Conservation (phyloP, 192 early-diverging fungal genomes). For the Mortierella antarctica region DNA sequence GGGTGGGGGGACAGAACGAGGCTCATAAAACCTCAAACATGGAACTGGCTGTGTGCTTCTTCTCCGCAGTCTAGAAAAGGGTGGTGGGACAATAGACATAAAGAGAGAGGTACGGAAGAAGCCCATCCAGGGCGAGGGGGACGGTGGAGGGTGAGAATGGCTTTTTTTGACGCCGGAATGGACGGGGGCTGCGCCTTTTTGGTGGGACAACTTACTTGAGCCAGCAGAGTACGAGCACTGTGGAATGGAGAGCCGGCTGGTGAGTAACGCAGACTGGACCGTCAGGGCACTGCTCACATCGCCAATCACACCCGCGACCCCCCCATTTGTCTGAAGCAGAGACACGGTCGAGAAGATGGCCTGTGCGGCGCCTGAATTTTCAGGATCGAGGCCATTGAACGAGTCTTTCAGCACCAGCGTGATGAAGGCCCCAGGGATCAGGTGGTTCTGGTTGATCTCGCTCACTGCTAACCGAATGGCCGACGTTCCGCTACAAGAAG, state of each 20-base stretch:
- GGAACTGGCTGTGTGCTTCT: too few species aligned
- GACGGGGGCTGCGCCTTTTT: too few species aligned
- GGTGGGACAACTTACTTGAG: constrained; percentile 50
- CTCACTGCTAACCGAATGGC: constrained; percentile 62
- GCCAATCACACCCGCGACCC: constrained; percentile 66
- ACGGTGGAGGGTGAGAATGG: too few species aligned
- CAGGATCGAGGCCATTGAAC: constrained; percentile 53
- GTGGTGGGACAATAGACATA: too few species aligned
- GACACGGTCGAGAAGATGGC: constrained; percentile 63
- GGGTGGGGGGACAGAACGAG: too few species aligned
- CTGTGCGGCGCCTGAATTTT: constrained; percentile 57
- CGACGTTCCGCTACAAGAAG: constrained; percentile 55
- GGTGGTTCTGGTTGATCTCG: constrained; percentile 57
- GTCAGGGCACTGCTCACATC: constrained; percentile 62
- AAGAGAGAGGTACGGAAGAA: too few species aligned
- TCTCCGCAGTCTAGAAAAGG: too few species aligned
- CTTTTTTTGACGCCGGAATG: too few species aligned
- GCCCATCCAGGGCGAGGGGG: too few species aligned
- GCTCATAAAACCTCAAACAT: too few species aligned
- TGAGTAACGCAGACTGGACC: constrained; percentile 58
- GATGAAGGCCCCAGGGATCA: constrained; percentile 61
- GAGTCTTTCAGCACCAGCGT: constrained; percentile 63
- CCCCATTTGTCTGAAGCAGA: constrained; percentile 52
- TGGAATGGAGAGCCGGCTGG: constrained; percentile 58
- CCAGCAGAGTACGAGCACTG: constrained; percentile 64